A percentile compares a stretch with the other conserved stretches of the same genome.
phyloP scores from a whole-genome alignment of 2,329 filamentous ascomycete genomes.

The Tolypocladium sp. region DNA sequence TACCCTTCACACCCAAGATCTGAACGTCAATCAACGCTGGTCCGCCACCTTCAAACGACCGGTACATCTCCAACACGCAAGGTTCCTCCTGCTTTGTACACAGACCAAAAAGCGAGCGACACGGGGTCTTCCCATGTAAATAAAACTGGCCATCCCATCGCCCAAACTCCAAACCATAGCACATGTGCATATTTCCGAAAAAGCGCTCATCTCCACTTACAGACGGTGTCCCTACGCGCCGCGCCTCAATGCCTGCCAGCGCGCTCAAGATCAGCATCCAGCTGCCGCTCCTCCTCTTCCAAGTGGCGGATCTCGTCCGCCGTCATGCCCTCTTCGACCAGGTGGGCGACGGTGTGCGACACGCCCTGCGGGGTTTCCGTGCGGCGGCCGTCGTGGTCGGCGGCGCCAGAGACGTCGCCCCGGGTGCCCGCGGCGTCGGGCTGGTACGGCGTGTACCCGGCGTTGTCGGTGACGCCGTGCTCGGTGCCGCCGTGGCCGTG shows the following conservation, averaged over 20 bases:
- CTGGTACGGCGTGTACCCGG: not conserved
- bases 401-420: not conserved
- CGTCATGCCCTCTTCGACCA: slow-evolving; percentile 54
- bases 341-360: slow-evolving; percentile 33
- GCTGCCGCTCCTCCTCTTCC: slow-evolving; percentile 47
- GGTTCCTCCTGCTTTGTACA: not conserved
- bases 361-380: slow-evolving; percentile 19
- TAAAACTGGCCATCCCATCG: not conserved
- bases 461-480: not conserved
- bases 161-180: not conserved
- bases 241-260: slow-evolving; percentile 18
- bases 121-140: not conserved
- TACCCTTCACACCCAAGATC: not conserved
- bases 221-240: not conserved
- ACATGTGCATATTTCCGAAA: not conserved
- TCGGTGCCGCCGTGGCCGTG: not conserved
- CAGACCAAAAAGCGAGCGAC: not conserved
- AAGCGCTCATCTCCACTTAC: not conserved
- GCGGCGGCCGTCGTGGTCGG: not conserved
- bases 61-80: not conserved
- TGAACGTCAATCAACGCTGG: not conserved
- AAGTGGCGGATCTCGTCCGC: slow-evolving; percentile 43
- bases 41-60: not conserved
- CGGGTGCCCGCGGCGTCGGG: not conserved
- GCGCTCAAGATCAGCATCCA: slow-evolving; percentile 47